Conservation (phyloP, 495 filamentous ascomycete genomes). For the Annulohypoxylon stygium region DNA sequence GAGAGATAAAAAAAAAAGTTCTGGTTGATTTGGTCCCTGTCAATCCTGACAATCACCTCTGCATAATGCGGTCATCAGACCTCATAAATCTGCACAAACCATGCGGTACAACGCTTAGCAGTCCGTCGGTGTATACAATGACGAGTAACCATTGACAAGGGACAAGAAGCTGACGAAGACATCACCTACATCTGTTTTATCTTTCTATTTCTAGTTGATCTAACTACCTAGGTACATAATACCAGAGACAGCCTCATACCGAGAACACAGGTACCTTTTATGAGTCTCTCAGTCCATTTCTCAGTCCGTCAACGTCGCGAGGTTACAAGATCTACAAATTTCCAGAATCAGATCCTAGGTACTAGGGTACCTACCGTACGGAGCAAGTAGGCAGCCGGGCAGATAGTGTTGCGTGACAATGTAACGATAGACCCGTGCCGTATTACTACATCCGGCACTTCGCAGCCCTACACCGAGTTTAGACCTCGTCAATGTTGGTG, state of each 20-base stretch:
- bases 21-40: constrained; percentile 37
- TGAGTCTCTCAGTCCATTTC: background rate
- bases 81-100: constrained; percentile 37
- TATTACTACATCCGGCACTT: constrained; percentile 37
- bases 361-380: no score
- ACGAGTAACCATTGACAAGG: background rate
- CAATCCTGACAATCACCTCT: constrained; percentile 37
- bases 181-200: background rate
- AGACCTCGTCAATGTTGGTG: background rate
- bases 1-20: background rate
- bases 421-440: constrained; percentile 37
- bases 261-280: background rate
- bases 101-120: constrained; percentile 28
- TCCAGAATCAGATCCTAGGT: no score
- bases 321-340: no score
- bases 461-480: constrained; percentile 33
- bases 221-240: background rate
- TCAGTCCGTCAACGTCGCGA: no score
- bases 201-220: background rate
- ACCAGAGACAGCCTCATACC: background rate
- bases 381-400: background rate
- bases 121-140: constrained; percentile 19
- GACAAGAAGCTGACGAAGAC: background rate
- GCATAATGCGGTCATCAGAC: constrained; percentile 46
- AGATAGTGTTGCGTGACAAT: constrained; percentile 24